Conservation (phyloP, 1,284 basidiomycete genomes). For the Sanghuangporus sanghuang region DNA sequence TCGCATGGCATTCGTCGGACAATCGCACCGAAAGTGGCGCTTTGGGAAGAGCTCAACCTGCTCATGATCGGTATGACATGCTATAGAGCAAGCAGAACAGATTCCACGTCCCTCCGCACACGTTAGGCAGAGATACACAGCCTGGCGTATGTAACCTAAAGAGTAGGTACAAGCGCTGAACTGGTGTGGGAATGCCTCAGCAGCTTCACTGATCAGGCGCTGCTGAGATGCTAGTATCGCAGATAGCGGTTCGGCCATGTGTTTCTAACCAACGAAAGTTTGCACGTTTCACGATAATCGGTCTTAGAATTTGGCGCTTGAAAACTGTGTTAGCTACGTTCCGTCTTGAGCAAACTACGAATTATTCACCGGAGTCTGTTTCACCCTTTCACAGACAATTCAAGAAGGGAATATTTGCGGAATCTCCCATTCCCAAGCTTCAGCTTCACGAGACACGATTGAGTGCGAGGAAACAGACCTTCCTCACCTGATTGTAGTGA, state of each 20-base stretch:
- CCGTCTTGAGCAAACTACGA: not conserved
- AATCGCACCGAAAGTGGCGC: slow-evolving; percentile 74
- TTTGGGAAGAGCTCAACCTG: slow-evolving; percentile 83
- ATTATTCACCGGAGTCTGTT: not conserved
- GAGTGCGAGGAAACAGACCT: not conserved
- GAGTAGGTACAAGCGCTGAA: slow-evolving; percentile 25
- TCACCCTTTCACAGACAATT: not conserved
- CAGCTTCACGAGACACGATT: not conserved
- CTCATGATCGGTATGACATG: slow-evolving; percentile 77
- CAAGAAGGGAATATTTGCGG: not conserved
- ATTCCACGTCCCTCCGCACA: slow-evolving; percentile 55
- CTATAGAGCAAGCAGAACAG: slow-evolving; percentile 76
- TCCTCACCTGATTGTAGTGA: not conserved
- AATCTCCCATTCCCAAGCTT: not conserved
- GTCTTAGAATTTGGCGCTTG: not conserved
- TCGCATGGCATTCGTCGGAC: slow-evolving; percentile 56
- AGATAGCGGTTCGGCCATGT: slow-evolving; percentile 11
- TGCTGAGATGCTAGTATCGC: slow-evolving; percentile 15
- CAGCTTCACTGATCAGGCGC: slow-evolving; percentile 22
- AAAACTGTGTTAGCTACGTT: not conserved
- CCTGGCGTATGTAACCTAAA: slow-evolving; percentile 40
- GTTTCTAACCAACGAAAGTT: not conserved
- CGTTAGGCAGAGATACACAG: slow-evolving; percentile 71
- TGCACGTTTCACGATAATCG: not conserved
- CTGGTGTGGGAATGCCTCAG: slow-evolving; percentile 23